Conservation (phyloP, 805 yeast genomes). For the Komagataella ulmi region DNA sequence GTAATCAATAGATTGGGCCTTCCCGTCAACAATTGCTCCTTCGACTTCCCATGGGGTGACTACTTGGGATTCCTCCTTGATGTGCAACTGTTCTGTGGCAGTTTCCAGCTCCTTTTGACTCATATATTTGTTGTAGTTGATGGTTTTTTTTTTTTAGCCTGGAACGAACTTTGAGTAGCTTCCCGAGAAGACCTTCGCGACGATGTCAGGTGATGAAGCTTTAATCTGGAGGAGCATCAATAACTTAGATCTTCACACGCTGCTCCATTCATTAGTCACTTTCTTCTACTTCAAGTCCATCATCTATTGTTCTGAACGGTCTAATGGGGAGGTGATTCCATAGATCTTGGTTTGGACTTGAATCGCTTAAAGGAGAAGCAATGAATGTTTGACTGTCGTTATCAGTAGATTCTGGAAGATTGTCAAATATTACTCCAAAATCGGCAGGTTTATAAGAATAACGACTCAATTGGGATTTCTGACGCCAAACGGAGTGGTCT, state of each 20-base stretch:
- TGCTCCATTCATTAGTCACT: not conserved
- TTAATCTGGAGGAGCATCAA: not conserved
- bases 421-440: not conserved
- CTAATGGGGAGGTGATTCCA: not conserved
- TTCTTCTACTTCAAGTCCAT: not conserved
- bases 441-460: not conserved
- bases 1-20: conserved; percentile 84
- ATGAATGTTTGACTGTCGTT: not conserved
- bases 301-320: not conserved
- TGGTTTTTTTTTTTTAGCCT: not conserved
- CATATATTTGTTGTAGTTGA: not conserved
- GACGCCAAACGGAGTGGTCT: not conserved
- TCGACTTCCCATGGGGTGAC: conserved; percentile 98
- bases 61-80: conserved; percentile 28
- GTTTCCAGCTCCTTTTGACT: conserved; percentile 8
- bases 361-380: not conserved
- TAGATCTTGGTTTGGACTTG: not conserved
- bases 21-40: conserved; percentile 94
- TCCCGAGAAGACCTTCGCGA: not conserved
- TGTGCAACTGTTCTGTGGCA: conserved; percentile 10
- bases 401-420: not conserved
- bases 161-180: not conserved
- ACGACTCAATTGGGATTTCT: not conserved
- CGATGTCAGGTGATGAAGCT: not conserved
- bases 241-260: not conserved